A percentile compares a stretch with the other conserved stretches of the same genome.
phyloP scores from a whole-genome alignment of 2,329 filamentous ascomycete genomes.

The Malbranchea zuffiana region DNA sequence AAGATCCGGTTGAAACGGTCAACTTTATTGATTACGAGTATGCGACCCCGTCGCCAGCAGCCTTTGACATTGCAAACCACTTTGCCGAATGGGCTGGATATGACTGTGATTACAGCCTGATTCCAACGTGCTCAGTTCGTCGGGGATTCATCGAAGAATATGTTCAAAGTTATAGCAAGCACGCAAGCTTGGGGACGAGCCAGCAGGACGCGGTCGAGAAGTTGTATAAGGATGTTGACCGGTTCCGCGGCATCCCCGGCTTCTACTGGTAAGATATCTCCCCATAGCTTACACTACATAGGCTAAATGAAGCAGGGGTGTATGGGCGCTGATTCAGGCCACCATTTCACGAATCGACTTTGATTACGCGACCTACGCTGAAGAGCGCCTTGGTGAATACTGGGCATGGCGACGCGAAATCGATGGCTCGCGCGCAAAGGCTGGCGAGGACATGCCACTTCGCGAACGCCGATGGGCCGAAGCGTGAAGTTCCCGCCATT shows the following conservation, averaged over 20 bases:
- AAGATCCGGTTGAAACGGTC: constrained; percentile 44
- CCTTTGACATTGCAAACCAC: constrained; percentile 95
- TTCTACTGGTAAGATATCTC: constrained; percentile 50
- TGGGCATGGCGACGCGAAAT: constrained; percentile 77
- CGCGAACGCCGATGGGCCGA: constrained; percentile 73
- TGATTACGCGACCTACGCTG: constrained; percentile 86
- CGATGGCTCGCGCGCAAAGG: constrained; percentile 48
- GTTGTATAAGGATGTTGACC: constrained; percentile 70
- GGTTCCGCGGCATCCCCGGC: constrained; percentile 78
- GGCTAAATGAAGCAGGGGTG: constrained; percentile 52
- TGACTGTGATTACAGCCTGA: constrained; percentile 76
- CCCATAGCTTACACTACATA: background rate
- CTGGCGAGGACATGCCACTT: constrained; percentile 53
- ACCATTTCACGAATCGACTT: constrained; percentile 93
- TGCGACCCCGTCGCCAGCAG: constrained; percentile 81
- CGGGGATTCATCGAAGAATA: constrained; percentile 76
- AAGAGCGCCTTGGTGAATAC: constrained; percentile 77
- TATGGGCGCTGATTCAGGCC: constrained; percentile 92
- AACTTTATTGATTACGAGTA: constrained; percentile 99
- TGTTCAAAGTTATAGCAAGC: constrained; percentile 58
- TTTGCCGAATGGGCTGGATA: constrained; percentile 98
- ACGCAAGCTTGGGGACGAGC: constrained; percentile 32
- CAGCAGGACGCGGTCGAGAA: constrained; percentile 54
- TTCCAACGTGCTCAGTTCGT: constrained; percentile 68
- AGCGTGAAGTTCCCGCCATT: constrained; percentile 27